These are phyloP conservation scores for Nicotiana tabacum DNA, from an alignment of 257 asterid species.

Conservation along the genomic window DNA sequence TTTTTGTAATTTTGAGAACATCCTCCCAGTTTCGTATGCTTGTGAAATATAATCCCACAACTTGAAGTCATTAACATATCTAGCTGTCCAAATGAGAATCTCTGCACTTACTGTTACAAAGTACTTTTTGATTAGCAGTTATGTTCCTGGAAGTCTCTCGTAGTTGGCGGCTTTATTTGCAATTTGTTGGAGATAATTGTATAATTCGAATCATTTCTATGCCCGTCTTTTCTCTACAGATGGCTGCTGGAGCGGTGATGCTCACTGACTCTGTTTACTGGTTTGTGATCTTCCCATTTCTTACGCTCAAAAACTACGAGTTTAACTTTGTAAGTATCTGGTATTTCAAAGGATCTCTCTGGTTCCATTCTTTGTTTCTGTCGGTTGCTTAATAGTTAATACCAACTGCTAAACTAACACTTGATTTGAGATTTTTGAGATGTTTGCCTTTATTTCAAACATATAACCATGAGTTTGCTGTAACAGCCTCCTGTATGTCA, in stretches of 20 bases:
- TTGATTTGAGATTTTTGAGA: neutral
- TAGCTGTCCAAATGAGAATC: neutral
- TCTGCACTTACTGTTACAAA: neutral
- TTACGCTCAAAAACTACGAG: constrained; percentile 66
- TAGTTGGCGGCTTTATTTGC: neutral
- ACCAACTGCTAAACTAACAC: neutral
- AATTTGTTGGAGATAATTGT: neutral
- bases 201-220: neutral
- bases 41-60: neutral
- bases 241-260: constrained; percentile 88
- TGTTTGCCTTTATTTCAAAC: neutral
- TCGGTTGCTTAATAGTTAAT: neutral
- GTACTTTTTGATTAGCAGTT: neutral
- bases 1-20: neutral
- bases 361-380: constrained; percentile 10
- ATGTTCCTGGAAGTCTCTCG: constrained; percentile 1
- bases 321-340: constrained; percentile 66
- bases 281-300: constrained; percentile 73
- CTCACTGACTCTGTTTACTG: constrained; percentile 78
- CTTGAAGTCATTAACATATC: neutral
- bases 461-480: neutral
- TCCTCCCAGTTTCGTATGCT: neutral
- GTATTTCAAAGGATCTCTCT: constrained; percentile 7
- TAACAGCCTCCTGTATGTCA: neutral
- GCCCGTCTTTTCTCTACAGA: constrained; percentile 33